These are phyloP conservation scores for Straminergon stramineum DNA, from an alignment of 225 moss, liverwort and hornwort species.

Conservation along the genomic window DNA sequence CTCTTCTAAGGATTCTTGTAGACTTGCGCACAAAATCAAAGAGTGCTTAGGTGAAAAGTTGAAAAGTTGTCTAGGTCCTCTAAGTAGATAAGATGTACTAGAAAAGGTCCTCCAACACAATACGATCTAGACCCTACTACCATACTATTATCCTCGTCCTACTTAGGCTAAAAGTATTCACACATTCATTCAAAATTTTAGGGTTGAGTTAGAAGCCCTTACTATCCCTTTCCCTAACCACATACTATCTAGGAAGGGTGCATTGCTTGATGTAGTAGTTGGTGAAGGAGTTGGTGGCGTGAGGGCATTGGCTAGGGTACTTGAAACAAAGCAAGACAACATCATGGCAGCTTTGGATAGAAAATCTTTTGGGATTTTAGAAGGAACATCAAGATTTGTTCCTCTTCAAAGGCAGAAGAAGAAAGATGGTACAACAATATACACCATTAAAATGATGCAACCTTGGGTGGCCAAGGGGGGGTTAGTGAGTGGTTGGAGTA, in stretches of 20 bases:
- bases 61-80: neutral
- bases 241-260: neutral
- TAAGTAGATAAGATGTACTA: neutral
- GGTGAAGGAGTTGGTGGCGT: neutral
- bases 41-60: neutral
- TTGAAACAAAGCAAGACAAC: neutral
- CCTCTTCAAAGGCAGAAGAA: neutral
- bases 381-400: neutral
- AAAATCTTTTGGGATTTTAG: neutral
- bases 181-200: neutral
- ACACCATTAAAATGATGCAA: neutral
- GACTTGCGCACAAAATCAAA: neutral
- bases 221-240: neutral
- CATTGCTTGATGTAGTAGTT: neutral
- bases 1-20: neutral
- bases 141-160: neutral
- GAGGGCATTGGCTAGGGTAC: neutral
- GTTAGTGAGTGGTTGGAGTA: too few species aligned
- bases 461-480: too few species aligned
- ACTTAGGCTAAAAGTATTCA: neutral
- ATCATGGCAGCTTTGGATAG: neutral
- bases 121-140: neutral
- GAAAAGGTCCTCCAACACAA: neutral
- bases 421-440: neutral
- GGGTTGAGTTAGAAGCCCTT: neutral